These are phyloP conservation scores for Penicillium bialowiezense DNA, from an alignment of 495 filamentous ascomycete species.

Conservation along the genomic window DNA sequence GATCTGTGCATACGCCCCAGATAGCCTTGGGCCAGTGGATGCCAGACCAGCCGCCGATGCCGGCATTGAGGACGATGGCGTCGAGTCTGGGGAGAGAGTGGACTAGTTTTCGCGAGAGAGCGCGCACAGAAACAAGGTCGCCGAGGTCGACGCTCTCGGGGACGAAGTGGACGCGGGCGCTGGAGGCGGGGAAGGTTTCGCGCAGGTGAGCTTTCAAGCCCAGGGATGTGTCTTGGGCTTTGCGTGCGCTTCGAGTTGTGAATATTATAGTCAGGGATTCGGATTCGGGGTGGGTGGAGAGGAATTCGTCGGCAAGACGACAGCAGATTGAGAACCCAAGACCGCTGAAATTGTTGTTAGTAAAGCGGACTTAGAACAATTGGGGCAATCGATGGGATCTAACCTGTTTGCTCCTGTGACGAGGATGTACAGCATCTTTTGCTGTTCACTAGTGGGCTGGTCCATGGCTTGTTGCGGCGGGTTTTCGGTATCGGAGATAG, in stretches of 20 bases:
- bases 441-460: constrained; percentile 4
- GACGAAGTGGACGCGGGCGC: constrained; percentile 42
- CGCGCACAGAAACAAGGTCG: constrained; percentile 52
- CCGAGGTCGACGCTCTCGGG: constrained; percentile 55
- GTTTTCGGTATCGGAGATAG: constrained; percentile 6
- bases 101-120: constrained; percentile 46
- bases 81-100: constrained; percentile 66
- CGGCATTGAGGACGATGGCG: constrained; percentile 81
- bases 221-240: constrained; percentile 40
- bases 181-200: constrained; percentile 16
- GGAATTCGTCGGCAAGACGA: constrained; percentile 90
- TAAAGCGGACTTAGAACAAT: background rate
- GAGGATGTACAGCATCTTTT: constrained; percentile 33
- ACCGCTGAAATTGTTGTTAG: constrained; percentile 56
- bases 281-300: constrained; percentile 57
- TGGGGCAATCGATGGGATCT: background rate
- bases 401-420: constrained; percentile 55
- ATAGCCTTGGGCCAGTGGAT: constrained; percentile 66
- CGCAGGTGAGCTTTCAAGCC: constrained; percentile 40
- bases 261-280: constrained; percentile 55
- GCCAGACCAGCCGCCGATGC: constrained; percentile 81
- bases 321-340: constrained; percentile 83
- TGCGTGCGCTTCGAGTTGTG: constrained; percentile 49
- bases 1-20: constrained; percentile 60
- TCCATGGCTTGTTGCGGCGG: constrained; percentile 14